Evolutionary conservation across 805 yeast genomes (phyloP).

Genomic region (Starmerella sp.): DNA sequence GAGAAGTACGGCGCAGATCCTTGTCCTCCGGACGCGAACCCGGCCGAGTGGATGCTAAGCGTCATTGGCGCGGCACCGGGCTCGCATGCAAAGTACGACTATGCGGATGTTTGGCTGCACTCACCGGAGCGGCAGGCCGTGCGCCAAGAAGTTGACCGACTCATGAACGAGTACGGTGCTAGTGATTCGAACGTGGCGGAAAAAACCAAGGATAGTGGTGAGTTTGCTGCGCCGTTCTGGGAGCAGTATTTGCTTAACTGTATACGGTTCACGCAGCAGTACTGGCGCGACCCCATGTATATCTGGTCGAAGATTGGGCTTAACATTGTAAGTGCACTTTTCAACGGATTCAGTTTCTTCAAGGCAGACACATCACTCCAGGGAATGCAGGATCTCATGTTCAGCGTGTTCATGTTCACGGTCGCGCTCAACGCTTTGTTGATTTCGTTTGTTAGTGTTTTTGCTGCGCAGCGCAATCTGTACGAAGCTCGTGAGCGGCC

Average conservation of each 20-base stretch:
- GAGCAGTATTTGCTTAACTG: slow-evolving; percentile 36
- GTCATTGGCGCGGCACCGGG: slow-evolving; percentile 77
- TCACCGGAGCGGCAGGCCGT: slow-evolving; percentile 35
- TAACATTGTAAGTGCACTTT: slow-evolving; percentile 42
- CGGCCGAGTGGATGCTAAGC: slow-evolving; percentile 66
- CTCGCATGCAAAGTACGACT: slow-evolving; percentile 45
- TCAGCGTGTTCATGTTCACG: slow-evolving; percentile 49
- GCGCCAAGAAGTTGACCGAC: slow-evolving; percentile 30
- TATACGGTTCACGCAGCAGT: slow-evolving; percentile 35
- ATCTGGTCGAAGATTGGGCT: slow-evolving; percentile 49
- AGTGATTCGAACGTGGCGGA: slow-evolving; percentile 21
- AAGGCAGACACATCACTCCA: slow-evolving; percentile 41
- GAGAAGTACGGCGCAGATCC: slow-evolving; percentile 62
- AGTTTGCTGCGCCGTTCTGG: slow-evolving; percentile 39
- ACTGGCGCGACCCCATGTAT: slow-evolving; percentile 54
- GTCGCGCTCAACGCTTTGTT: slow-evolving; percentile 46
- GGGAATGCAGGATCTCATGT: slow-evolving; percentile 51
- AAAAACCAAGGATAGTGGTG: slow-evolving; percentile 18
- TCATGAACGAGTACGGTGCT: slow-evolving; percentile 27
- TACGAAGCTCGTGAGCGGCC: slow-evolving; percentile 61
- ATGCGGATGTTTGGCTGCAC: slow-evolving; percentile 51
- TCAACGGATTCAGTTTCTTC: slow-evolving; percentile 63
- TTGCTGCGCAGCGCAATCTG: slow-evolving; percentile 46
- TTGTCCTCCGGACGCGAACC: slow-evolving; percentile 52
- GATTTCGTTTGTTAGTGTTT: slow-evolving; percentile 54